phyloP scores from a whole-genome alignment of 2,329 filamentous ascomycete genomes.

The Fusarium miscanthi region DNA sequence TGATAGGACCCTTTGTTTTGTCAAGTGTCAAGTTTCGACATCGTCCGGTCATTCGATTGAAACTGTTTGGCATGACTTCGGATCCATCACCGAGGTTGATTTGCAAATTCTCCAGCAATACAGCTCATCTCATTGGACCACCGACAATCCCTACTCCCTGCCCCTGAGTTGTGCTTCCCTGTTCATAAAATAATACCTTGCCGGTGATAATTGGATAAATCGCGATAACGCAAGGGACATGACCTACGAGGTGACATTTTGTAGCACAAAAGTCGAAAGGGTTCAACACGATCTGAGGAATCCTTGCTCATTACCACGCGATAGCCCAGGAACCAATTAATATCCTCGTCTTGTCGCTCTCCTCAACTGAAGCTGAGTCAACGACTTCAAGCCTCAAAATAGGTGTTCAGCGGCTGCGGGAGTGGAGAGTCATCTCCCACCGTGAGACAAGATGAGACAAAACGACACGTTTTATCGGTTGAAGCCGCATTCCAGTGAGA shows the following conservation, averaged over 20 bases:
- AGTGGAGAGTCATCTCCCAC: conserved; percentile 4
- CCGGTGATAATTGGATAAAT: background rate
- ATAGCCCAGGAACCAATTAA: background rate
- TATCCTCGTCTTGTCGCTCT: background rate
- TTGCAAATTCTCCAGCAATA: background rate
- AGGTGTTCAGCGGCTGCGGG: background rate
- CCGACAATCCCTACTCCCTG: background rate
- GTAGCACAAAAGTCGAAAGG: background rate
- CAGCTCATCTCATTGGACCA: background rate
- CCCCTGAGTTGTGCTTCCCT: conserved; percentile 8
- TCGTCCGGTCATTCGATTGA: conserved; percentile 1
- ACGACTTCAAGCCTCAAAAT: conserved; percentile 8
- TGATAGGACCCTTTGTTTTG: conserved; percentile 11
- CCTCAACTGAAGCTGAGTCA: conserved; percentile 27
- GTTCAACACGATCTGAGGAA: conserved; percentile 3
- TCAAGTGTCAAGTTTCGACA: conserved; percentile 14
- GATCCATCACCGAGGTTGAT: background rate
- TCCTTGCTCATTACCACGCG: conserved; percentile 16
- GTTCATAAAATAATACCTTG: background rate
- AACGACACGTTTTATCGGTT: background rate
- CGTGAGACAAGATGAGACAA: conserved; percentile 22
- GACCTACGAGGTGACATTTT: background rate
- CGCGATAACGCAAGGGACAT: conserved; percentile 2
- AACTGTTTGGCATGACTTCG: conserved; percentile 2
- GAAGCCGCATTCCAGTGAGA: conserved; percentile 18